Conservation (phyloP, 2,329 filamentous ascomycete species). For the Ophiostoma fasciatum region DNA sequence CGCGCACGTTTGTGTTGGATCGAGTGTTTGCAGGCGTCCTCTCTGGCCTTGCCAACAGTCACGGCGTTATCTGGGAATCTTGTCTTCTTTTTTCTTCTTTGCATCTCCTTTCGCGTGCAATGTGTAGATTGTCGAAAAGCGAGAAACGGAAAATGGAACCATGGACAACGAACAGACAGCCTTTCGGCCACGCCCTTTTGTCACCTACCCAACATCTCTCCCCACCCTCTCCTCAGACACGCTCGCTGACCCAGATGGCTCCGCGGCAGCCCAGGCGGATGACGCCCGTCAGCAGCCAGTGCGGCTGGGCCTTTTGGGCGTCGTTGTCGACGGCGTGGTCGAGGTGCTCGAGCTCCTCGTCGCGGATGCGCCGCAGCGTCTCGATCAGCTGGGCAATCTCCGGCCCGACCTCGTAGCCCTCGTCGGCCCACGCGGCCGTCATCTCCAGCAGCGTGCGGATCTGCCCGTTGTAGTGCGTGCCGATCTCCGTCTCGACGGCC, state of each 20-base stretch:
- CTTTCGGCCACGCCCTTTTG: too few relatives aligned
- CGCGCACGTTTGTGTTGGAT: conserved; percentile 5
- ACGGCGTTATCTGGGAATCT: conserved; percentile 6
- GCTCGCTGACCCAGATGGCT: conserved; percentile 84
- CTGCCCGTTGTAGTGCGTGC: conserved; percentile 88
- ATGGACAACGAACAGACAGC: too few relatives aligned
- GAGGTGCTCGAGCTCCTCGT: conserved; percentile 93
- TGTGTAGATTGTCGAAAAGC: too few relatives aligned
- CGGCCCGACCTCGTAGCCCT: conserved; percentile 65
- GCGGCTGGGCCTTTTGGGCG: conserved; percentile 75
- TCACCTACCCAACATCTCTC: too few relatives aligned
- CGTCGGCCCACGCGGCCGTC: conserved; percentile 57
- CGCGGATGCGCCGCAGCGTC: conserved; percentile 69
- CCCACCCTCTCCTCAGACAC: conserved; percentile 19
- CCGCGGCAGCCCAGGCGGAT: conserved; percentile 83
- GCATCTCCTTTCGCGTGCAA: conserved; percentile 3
- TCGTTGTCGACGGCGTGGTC: conserved; percentile 92
- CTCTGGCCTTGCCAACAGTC: conserved; percentile 5
- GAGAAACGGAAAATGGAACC: conserved; percentile 3
- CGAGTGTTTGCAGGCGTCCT: conserved; percentile 7
- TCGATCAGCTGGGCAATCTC: conserved; percentile 60
- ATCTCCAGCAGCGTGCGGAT: conserved; percentile 71
- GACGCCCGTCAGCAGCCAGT: conserved; percentile 73
- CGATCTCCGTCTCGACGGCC: conserved; percentile 96
- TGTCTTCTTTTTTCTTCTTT: background rate